Base-by-base conservation (phyloP, 176 grass and related monocot species). In the Elaeis guineensis region DNA sequence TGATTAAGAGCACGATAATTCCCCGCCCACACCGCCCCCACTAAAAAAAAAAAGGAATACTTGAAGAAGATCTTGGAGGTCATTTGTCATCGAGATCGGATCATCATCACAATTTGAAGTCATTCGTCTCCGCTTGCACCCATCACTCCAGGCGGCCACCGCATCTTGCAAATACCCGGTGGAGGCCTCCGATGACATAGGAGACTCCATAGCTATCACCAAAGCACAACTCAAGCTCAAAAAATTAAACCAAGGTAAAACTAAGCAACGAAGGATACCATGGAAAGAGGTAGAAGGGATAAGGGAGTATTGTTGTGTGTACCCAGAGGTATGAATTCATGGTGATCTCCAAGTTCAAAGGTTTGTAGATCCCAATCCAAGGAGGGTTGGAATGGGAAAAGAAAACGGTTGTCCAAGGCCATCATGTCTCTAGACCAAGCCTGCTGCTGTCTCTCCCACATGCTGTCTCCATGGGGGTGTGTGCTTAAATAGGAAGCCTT, bases 131-230 rank as follows among this genome's bases (percentile, higher is more conserved):
- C 85, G 62, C 69, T 95, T 86, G 79, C 69, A 49, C 49, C 57
- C 66, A 19, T 66, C 69, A 50, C 72, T 63, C 60, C 74, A 84
- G 19, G 81, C 55, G 2, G 35, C 73, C 28, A 84, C 52, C 62
- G 83, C 68, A 56, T 87, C 80, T 69, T 90, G 72, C 52, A 96
- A 71, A 59, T 72, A 87, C 4, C 75, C 83, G 7, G 73, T 62
- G 16, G 91, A 90, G 58, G 77, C 78, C 21, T 85, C 78, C 59
- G 82, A 78, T 21, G 72, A 85, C 16, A 8, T 72, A 19, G 78
- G 81, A 64, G 85, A 86, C 58, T 83, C 82, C 78, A 61, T 51
- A 32, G 69, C 81, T 79, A 22, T 21, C 61, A 22, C 61, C 19
- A 44, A 44, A 44, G 3, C 32, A 63, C n/a, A 1, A 52, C 20